Evolutionary conservation across 352 stramenopile species (phyloP), one percentile per base, ranked within the genome.

Genomic region (Phytophthora brassicae): DNA sequence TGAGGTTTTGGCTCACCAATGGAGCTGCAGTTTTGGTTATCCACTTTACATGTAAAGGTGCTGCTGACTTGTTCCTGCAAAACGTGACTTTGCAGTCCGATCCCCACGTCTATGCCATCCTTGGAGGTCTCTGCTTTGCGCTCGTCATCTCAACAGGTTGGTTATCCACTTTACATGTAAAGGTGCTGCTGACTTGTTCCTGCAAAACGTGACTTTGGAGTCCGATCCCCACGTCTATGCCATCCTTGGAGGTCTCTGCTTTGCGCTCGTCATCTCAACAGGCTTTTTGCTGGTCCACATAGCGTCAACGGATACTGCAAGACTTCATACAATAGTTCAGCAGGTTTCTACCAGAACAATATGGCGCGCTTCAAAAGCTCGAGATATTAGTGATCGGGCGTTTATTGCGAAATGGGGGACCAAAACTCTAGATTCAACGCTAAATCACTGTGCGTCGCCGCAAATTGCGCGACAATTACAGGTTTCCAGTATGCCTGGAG

Each of bases 161-260:
- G 19, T 63, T 9, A 73, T 79, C 19, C 63, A 79, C 49, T 72
- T 70, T 41, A 62, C 38, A 1, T 74, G 60, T 64, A 79, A 79
- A 33, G 52, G 46, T 2, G 17, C 35, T 20, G 36, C 60, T 7
- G 63, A 76, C 39, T 20, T 60, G 11, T 3, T 76, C 0, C 50
- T 72, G 20, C 24, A 71, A 26, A 69, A 74, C 16, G 29, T 69
- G 0, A 53, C 66, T 22, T 41, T 79, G 28, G 56, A 24, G 12
- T 76, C 60, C 0, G 71, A 79, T 26, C 71, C 71, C 8, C 71
- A 79, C 29, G 49, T 79, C 11, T 77, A 64, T 54, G 71, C 71
- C 7, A 63, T 79, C 23, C 28, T 73, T 7, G 64, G 64, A 31
- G 65, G 67, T 19, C 17, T 75, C 5, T 19, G 55, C 16, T 38